Evolutionary conservation across 108 stramenopile genomes (phyloP), one percentile per base, ranked within the genome.

Genomic region (Cyclotella sp.): DNA sequence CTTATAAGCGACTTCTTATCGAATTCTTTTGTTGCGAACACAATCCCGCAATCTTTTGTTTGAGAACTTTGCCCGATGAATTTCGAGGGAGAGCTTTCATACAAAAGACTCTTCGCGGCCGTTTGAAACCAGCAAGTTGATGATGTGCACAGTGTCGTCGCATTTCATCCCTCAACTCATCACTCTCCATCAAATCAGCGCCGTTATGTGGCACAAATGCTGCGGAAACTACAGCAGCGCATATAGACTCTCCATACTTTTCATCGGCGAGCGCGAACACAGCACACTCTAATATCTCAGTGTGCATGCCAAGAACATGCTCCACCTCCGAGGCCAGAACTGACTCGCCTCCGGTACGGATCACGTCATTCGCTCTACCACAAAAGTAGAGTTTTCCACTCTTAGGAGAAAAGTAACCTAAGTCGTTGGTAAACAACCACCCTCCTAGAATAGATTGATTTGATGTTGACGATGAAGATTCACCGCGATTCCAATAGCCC

Each of bases 301-400:
- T 69, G 73, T 91, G 84, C 41, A 73, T 67, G 0, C 24, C 40
- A 9, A 97, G 58, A 15, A 92, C 85, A 7, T 67, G 63, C 77
- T 97, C 97, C 4, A 97, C 97, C 73, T 97, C 97, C 10, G 79
- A 63, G n/a, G 95, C 89, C 44, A 93, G 28, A 0, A 97, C 89
- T 10, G 94, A 96, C 77, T 97, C 97, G 11, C 93, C 97, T 21
- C 97, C 97, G 27, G 92, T 94, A 12, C 95, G 90, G 72, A 97
- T 93, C 0, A 89, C 84, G 74, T 97, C 96, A 58, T 79, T 86
- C 18, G 55, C 82, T 34, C 97, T 79, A 3, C 97, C 97, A 65
- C 82, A 82, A 76, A 96, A 96, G 57, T 88, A 92, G 9, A 94
- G 73, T 34, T 74, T 77, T 10, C 81, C 81, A 16, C 65, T 60